These are phyloP conservation scores for Microstegium vimineum DNA, from an alignment of 176 grass and related monocot species.

Conservation along the genomic window DNA sequence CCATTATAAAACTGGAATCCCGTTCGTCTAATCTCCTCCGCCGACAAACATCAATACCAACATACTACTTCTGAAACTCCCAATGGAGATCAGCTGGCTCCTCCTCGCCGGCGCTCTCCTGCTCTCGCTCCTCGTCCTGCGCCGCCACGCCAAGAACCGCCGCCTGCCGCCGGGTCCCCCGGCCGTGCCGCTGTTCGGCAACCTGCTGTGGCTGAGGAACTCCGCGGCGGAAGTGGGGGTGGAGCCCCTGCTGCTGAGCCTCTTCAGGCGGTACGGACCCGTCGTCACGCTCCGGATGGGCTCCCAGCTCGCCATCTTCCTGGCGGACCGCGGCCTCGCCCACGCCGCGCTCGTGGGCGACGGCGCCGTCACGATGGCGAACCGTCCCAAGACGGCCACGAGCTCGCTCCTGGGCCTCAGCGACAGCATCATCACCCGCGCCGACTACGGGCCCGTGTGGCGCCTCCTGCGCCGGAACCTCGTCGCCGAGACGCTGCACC, in stretches of 20 bases:
- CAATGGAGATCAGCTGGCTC: not conserved
- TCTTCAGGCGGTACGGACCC: conserved; percentile 42
- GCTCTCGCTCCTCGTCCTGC: not conserved
- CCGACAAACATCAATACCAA: too few relatives aligned
- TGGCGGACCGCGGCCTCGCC: conserved; percentile 39
- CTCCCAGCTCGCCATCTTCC: conserved; percentile 22
- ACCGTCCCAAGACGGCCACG: conserved; percentile 17
- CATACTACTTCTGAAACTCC: too few relatives aligned
- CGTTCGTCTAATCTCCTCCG: too few relatives aligned
- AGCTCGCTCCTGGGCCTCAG: conserved; percentile 14
- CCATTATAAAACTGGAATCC: too few relatives aligned
- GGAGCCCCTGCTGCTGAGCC: not conserved
- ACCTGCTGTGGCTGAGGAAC: conserved; percentile 20
- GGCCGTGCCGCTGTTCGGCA: conserved; percentile 33
- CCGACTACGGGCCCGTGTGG: conserved; percentile 48
- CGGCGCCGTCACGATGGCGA: conserved; percentile 20
- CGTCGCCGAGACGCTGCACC: conserved; percentile 39
- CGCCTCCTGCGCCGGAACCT: conserved; percentile 56
- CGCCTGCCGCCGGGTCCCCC: conserved; percentile 31
- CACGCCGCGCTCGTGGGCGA: conserved; percentile 36
- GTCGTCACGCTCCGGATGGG: conserved; percentile 37
- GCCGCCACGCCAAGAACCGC: not conserved
- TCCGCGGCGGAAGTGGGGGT: conserved; percentile 23
- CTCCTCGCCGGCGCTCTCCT: not conserved
- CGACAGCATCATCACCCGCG: conserved; percentile 25